Conservation (phyloP, 352 stramenopile species). For the Pythium scleroteichum region DNA sequence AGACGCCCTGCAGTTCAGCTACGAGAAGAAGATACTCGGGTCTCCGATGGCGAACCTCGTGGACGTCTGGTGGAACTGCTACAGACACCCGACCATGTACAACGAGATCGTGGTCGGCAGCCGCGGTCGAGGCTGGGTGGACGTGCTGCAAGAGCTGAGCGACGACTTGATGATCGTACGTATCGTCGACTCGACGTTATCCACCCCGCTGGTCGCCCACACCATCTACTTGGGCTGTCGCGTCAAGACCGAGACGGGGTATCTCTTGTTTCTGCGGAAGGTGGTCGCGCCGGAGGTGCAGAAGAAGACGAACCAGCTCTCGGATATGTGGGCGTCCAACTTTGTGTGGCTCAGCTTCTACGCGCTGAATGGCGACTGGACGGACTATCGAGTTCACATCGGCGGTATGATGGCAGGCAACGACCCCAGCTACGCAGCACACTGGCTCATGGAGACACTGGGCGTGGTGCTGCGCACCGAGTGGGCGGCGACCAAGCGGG, state of each 20-base stretch:
- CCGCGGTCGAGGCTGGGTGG: neutral
- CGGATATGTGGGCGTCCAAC: conserved; percentile 6
- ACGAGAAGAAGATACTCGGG: conserved; percentile 6
- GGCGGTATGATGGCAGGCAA: conserved; percentile 4
- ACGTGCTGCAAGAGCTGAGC: conserved; percentile 3
- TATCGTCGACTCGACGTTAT: neutral
- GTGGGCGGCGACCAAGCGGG: no score
- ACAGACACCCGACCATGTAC: neutral
- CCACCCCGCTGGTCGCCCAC: neutral
- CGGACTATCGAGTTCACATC: neutral
- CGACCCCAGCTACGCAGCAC: neutral
- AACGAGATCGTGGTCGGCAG: neutral
- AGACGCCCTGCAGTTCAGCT: conserved; percentile 6
- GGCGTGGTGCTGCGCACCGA: no score
- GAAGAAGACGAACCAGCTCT: neutral
- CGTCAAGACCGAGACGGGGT: conserved; percentile 9
- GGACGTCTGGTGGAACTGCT: neutral
- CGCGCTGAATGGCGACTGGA: neutral
- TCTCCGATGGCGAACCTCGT: neutral
- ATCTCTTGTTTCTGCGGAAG: neutral
- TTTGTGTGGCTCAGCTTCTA: conserved; percentile 11
- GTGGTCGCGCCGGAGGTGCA: neutral
- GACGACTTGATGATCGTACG: conserved; percentile 9
- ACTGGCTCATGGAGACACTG: no score
- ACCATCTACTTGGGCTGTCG: conserved; percentile 4